Evolutionary conservation across 192 early-diverging fungal species (phyloP), one percentile per base, ranked within the genome.

Genomic region (Coemansia furcata): DNA sequence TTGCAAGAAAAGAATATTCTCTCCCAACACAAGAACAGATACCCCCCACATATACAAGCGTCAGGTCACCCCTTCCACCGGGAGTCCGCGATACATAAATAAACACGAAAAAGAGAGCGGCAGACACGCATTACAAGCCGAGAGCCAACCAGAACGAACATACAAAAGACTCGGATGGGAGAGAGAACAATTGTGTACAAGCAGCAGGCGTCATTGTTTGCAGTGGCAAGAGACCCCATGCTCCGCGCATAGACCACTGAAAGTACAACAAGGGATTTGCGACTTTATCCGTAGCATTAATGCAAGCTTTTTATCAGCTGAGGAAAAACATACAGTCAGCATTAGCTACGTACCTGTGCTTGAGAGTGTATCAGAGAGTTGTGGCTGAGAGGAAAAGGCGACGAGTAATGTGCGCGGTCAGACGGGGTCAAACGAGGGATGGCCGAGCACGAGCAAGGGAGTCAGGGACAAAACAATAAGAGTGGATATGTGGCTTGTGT

Each of bases 401-500:
- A 7, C 32, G 2, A 55, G 50, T n/a, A n/a, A 52, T 9, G 50
- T 30, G 50, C 23, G 50, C 50, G 29, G 50, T 52, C 21, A 52
- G 50, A 23, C 23, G 50, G n/a, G n/a, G n/a, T n/a, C n/a, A n/a
- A n/a, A n/a, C n/a, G n/a, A n/a, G n/a, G n/a, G n/a, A n/a, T n/a
- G n/a, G n/a, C n/a, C n/a, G n/a, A n/a, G n/a, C n/a, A n/a, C n/a
- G n/a, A n/a, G n/a, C n/a, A n/a, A n/a, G 6, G 52, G 14, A 15
- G 30, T 55, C 47, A 32, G 52, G 30, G 29, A 30, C 50, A 55
- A 29, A 54, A 38, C 57, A 38, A 60, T 60, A 60, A 35, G 6
- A 38, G 23, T 12, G 36, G 21, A n/a, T 29, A 19, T 38, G 58
- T 60, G 58, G 58, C 58, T 60, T 60, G 58, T 60, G 36, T 60